These are phyloP conservation scores for Orbilia blumenaviensis DNA, from an alignment of 2,329 filamentous ascomycete species.

Conservation along the genomic window DNA sequence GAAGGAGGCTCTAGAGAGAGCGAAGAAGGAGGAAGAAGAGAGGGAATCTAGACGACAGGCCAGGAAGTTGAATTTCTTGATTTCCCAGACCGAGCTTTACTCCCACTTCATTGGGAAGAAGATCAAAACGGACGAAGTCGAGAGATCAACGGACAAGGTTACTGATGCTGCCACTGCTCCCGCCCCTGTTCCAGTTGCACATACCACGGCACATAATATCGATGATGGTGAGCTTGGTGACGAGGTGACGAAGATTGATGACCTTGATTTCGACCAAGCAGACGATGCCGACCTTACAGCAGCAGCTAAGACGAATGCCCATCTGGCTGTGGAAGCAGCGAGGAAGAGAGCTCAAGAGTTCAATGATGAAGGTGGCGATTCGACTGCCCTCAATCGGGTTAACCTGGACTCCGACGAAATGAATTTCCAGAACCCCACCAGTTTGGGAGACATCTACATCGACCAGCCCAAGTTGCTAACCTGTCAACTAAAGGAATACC, in stretches of 20 bases:
- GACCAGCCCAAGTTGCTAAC: constrained; percentile 93
- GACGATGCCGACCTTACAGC: constrained; percentile 83
- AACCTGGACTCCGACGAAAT: constrained; percentile 84
- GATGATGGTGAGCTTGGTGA: constrained; percentile 64
- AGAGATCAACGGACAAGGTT: constrained; percentile 84
- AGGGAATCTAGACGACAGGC: constrained; percentile 97
- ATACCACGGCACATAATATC: neutral
- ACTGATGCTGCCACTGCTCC: too few species aligned
- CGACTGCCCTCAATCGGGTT: neutral
- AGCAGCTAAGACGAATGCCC: constrained; percentile 93
- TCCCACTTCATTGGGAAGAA: constrained; percentile 99
- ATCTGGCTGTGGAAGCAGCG: constrained; percentile 92
- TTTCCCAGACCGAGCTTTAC: constrained; percentile 97
- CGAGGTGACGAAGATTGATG: constrained; percentile 92
- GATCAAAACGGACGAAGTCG: constrained; percentile 95
- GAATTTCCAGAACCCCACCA: constrained; percentile 99
- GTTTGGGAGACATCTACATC: constrained; percentile 91
- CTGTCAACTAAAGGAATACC: constrained; percentile 96
- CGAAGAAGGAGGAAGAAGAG: constrained; percentile 94
- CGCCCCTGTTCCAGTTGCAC: constrained; percentile 58
- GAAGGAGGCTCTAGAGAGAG: constrained; percentile 93
- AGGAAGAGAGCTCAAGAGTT: constrained; percentile 92
- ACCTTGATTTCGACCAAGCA: constrained; percentile 93
- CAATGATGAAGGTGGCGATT: constrained; percentile 67
- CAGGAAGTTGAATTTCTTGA: constrained; percentile 98